These are phyloP conservation scores for Amanita subjunquillea DNA, from an alignment of 768 basidiomycete genomes.

Conservation along the genomic window DNA sequence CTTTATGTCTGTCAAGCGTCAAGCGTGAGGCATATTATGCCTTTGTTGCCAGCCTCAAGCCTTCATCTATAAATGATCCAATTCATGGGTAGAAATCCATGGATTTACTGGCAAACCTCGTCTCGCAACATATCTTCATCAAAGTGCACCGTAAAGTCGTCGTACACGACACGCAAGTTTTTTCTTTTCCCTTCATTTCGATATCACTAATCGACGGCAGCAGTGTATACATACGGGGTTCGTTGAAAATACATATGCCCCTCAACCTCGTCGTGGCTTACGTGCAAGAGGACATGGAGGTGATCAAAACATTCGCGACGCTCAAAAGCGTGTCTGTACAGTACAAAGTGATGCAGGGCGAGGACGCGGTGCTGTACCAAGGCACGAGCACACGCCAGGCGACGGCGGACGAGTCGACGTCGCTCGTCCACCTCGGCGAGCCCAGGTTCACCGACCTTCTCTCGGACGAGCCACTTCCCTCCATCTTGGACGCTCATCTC, in stretches of 20 bases:
- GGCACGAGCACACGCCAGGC: not conserved
- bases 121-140: not conserved
- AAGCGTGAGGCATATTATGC: too few species aligned
- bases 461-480: not conserved
- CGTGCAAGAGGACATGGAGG: not conserved
- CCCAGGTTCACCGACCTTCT: conserved; percentile 1
- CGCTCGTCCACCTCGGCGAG: not conserved
- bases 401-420: not conserved
- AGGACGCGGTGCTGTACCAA: not conserved
- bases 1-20: not conserved
- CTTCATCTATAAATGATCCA: not conserved
- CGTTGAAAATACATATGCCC: conserved; percentile 1
- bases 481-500: not conserved
- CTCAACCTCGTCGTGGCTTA: not conserved
- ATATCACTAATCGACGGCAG: not conserved
- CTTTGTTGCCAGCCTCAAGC: too few species aligned
- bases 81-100: not conserved
- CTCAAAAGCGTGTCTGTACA: not conserved
- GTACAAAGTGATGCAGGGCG: not conserved
- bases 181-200: not conserved
- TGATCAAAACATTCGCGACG: not conserved
- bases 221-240: not conserved
- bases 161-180: not conserved
- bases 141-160: not conserved
- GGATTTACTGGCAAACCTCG: not conserved